Evolutionary conservation across 2,329 filamentous ascomycete genomes (phyloP).

Genomic region (Thielaviopsis populi): DNA sequence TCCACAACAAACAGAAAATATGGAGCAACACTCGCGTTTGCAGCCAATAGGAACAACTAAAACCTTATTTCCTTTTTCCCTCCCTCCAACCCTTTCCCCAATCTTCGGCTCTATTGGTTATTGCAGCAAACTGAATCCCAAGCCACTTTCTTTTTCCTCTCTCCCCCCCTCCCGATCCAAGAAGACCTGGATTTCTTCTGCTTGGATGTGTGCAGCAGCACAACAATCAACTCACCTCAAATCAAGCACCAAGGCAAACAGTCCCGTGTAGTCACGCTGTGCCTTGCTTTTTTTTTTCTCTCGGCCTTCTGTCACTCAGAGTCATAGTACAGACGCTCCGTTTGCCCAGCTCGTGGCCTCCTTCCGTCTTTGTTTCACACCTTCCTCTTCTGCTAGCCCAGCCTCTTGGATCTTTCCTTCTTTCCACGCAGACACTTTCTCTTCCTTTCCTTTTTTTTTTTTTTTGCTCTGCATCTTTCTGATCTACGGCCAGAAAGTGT

Average conservation of each 20-base stretch:
- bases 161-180: background rate
- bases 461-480: background rate
- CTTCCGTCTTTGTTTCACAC: background rate
- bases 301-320: background rate
- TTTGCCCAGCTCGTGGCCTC: background rate
- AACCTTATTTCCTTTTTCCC: background rate
- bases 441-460: slow-evolving; percentile 6
- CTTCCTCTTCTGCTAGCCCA: background rate
- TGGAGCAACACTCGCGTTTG: background rate
- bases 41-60: background rate
- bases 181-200: background rate
- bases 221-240: background rate
- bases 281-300: background rate
- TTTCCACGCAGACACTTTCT: background rate
- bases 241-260: background rate
- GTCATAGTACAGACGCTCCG: slow-evolving; percentile 1
- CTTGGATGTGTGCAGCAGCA: background rate
- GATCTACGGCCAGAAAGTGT: background rate
- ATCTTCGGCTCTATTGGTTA: background rate
- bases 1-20: background rate
- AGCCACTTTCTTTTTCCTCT: background rate
- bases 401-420: background rate
- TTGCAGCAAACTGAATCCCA: background rate
- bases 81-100: background rate
- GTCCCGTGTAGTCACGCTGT: background rate